Conservation (phyloP, 1,284 basidiomycete genomes). For the Leccinum solheimii region DNA sequence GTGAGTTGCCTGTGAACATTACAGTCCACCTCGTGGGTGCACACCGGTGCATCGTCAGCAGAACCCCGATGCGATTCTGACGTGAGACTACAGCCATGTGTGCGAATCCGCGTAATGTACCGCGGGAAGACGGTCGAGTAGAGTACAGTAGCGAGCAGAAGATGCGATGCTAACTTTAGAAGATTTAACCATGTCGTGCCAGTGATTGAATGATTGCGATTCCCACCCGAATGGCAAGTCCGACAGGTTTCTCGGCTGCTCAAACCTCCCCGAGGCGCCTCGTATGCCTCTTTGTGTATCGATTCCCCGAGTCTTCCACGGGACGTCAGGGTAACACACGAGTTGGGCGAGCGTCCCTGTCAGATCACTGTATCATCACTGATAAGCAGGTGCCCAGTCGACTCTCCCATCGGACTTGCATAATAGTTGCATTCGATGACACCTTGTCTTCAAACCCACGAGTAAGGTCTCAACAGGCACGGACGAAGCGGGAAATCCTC, state of each 20-base stretch:
- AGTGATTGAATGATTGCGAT: too few relatives aligned
- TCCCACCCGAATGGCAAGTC: too few relatives aligned
- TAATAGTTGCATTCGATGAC: not conserved
- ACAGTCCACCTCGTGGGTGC: not conserved
- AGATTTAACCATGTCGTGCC: not conserved
- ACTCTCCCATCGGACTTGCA: not conserved
- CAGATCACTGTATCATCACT: not conserved
- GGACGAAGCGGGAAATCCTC: not conserved
- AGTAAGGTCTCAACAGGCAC: not conserved
- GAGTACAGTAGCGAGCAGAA: not conserved
- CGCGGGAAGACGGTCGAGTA: not conserved
- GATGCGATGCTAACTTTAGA: not conserved
- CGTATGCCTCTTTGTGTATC: not conserved
- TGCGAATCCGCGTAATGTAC: not conserved
- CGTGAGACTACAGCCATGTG: not conserved
- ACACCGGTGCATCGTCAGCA: not conserved
- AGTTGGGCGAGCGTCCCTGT: not conserved
- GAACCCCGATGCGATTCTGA: not conserved
- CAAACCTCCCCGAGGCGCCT: not conserved
- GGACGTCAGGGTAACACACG: not conserved
- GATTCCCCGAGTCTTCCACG: not conserved
- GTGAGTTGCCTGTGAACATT: not conserved
- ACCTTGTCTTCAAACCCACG: not conserved
- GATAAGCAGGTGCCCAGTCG: not conserved
- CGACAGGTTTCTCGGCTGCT: too few relatives aligned